Conservation (phyloP, 495 filamentous ascomycete genomes). For the Neurospora tetrasperma region DNA sequence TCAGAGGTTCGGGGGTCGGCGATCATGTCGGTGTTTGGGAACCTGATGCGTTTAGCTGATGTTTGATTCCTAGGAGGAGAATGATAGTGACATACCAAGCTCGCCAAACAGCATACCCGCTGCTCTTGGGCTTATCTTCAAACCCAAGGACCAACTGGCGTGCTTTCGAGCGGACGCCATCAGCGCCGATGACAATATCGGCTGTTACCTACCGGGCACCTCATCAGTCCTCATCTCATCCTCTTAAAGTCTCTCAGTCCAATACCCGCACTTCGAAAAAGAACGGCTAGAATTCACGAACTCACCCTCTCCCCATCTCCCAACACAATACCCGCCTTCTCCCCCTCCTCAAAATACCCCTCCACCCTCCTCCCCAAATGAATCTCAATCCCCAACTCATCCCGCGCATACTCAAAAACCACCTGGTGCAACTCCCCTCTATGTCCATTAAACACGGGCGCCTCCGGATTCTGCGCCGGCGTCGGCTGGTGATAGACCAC, state of each 20-base stretch:
- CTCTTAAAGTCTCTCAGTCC: too few species aligned
- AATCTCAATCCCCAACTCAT: conserved; percentile 46
- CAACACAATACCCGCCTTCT: conserved; percentile 42
- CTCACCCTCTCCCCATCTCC: conserved; percentile 37
- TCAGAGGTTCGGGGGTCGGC: conserved; percentile 45
- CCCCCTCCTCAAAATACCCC: conserved; percentile 47
- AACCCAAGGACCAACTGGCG: conserved; percentile 49
- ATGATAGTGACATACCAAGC: conserved; percentile 35
- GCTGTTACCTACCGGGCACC: conserved; percentile 21
- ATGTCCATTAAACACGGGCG: conserved; percentile 51
- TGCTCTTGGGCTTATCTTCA: conserved; percentile 47
- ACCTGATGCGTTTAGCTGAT: conserved; percentile 15
- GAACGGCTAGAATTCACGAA: too few species aligned
- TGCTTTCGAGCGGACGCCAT: conserved; percentile 51
- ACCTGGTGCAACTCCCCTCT: conserved; percentile 49
- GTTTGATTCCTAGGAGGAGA: too few species aligned
- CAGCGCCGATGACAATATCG: conserved; percentile 49
- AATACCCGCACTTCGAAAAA: too few species aligned
- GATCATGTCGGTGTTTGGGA: conserved; percentile 51
- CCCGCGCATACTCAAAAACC: conserved; percentile 46
- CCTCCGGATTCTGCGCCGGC: conserved; percentile 33
- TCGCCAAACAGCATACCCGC: conserved; percentile 49
- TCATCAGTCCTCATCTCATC: not conserved
- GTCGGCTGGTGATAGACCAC: conserved; percentile 45
- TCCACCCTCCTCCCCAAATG: conserved; percentile 41